These are phyloP conservation scores for Ceratobasidium sp. DNA, from an alignment of 1,284 basidiomycete species.

Conservation along the genomic window DNA sequence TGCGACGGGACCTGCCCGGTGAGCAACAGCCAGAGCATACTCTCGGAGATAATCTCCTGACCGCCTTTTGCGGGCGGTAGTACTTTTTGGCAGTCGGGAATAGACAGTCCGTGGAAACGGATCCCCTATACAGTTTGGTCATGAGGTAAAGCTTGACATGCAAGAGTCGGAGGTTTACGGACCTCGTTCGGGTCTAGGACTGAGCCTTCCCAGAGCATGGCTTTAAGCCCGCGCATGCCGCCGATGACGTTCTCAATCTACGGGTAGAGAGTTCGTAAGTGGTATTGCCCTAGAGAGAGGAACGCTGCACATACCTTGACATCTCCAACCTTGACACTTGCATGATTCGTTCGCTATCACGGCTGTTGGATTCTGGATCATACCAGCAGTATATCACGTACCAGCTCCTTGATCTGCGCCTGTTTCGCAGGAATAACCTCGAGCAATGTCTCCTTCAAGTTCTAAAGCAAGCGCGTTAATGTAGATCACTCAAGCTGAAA, in stretches of 20 bases:
- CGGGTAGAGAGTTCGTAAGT: background rate
- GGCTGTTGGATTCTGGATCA: background rate
- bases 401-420: conserved; percentile 80
- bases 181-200: conserved; percentile 89
- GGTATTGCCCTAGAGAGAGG: background rate
- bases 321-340: conserved; percentile 70
- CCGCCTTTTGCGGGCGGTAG: conserved; percentile 84
- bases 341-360: conserved; percentile 53
- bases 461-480: conserved; percentile 59
- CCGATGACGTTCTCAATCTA: conserved; percentile 89
- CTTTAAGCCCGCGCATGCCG: conserved; percentile 91
- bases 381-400: conserved; percentile 58
- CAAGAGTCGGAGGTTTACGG: conserved; percentile 48
- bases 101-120: conserved; percentile 86
- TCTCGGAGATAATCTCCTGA: conserved; percentile 90
- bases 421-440: conserved; percentile 87
- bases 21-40: conserved; percentile 91
- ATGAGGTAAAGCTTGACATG: conserved; percentile 45
- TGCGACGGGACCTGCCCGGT: conserved; percentile 85
- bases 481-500: conserved; percentile 39
- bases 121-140: conserved; percentile 72
- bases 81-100: conserved; percentile 86
- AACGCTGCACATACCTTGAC: conserved; percentile 70
- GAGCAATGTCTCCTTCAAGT: conserved; percentile 78
- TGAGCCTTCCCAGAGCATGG: conserved; percentile 93